These are phyloP conservation scores for Petrea volubilis DNA, from an alignment of 257 asterid genomes.

Conservation along the genomic window DNA sequence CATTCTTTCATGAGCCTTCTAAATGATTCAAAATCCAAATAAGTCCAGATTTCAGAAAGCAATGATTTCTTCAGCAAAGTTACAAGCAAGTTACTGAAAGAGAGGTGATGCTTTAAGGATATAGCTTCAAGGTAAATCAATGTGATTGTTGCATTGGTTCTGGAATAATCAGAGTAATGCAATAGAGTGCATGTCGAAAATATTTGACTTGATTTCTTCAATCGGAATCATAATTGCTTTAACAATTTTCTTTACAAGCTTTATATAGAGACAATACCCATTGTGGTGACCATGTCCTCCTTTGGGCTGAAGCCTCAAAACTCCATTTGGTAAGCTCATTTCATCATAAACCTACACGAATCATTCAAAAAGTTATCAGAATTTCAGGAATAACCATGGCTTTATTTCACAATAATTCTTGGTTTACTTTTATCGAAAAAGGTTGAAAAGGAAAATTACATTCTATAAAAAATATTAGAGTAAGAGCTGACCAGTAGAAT, in stretches of 20 bases:
- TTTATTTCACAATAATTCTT: neutral
- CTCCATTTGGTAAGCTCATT: slow-evolving; percentile 96
- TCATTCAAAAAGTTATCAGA: neutral
- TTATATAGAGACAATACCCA: slow-evolving; percentile 58
- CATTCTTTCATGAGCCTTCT: neutral
- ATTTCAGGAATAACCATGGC: neutral
- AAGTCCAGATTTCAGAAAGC: neutral
- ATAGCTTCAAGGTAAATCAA: neutral
- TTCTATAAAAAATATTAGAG: neutral
- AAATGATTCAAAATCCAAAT: neutral
- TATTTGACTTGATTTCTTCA: neutral
- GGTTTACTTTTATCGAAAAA: slow-evolving; percentile 2
- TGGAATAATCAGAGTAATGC: neutral
- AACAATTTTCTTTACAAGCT: neutral
- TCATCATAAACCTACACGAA: slow-evolving; percentile 78
- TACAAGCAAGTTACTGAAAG: neutral
- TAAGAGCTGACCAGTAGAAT: slow-evolving; percentile 71
- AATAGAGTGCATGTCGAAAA: neutral
- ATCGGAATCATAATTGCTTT: neutral
- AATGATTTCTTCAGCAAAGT: neutral
- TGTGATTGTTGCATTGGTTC: neutral
- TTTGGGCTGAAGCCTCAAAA: slow-evolving; percentile 88
- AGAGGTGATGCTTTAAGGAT: neutral
- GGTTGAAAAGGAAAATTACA: neutral
- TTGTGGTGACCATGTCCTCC: slow-evolving; percentile 98